Conservation (phyloP, 345 rosid species). For the Populus ilicifolia region DNA sequence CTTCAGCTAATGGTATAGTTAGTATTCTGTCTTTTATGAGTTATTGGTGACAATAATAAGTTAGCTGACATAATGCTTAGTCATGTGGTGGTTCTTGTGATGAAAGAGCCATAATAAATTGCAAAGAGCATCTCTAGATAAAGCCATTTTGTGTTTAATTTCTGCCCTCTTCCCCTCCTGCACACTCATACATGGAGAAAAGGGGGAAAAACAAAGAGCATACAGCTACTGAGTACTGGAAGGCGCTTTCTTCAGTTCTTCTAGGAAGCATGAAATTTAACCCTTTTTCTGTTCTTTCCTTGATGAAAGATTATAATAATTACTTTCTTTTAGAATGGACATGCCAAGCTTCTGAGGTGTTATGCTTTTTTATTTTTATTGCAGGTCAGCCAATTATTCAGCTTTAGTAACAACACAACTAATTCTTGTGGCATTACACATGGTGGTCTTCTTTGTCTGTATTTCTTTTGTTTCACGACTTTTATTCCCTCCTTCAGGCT, state of each 20-base stretch:
- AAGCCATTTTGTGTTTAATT: neutral
- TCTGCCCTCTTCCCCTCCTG: neutral
- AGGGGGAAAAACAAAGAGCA: neutral
- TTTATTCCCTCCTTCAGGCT: neutral
- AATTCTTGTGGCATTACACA: conserved; percentile 80
- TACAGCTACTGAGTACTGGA: neutral
- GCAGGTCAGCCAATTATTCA: conserved; percentile 81
- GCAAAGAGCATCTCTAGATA: neutral
- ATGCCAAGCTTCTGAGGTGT: neutral
- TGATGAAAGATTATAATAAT: neutral
- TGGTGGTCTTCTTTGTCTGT: conserved; percentile 46
- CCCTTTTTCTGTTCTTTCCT: neutral
- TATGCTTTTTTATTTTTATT: conserved; percentile 1
- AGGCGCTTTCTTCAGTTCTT: neutral
- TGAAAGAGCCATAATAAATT: neutral
- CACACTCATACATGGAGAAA: neutral
- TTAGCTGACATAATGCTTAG: neutral
- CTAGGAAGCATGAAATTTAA: neutral
- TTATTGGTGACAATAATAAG: too few relatives aligned
- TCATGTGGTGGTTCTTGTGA: neutral
- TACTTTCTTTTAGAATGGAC: neutral
- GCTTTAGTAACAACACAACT: conserved; percentile 78
- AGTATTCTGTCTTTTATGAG: too few relatives aligned
- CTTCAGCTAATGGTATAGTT: neutral
- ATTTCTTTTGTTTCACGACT: conserved; percentile 11